Evolutionary conservation across 2,329 filamentous ascomycete genomes (phyloP), one percentile per base, ranked within the genome.

Genomic region (Diaporthe velutina): DNA sequence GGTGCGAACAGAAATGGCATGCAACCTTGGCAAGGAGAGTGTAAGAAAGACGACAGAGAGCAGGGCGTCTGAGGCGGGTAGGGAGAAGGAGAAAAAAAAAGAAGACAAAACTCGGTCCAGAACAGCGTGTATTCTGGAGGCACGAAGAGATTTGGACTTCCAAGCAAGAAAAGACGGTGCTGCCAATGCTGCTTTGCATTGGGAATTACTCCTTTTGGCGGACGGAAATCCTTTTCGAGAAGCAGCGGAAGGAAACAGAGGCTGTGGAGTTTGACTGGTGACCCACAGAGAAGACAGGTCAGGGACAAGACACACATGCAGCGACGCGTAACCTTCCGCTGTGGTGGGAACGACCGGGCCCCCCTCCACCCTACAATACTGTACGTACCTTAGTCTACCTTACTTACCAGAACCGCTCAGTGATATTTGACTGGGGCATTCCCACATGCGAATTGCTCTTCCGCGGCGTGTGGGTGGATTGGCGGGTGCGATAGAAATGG

Each of bases 181-280:
- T 33, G 64, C 64, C 64, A 68, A 54, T 54, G 48, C 45, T 68
- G 33, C 33, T 50, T 28, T 68, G 64, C 48, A 54, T 54, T 68
- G 48, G 30, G 30, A 25, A 68, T 54, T 68, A 25, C 64, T 52
- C 45, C n/a, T 67, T 52, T 52, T 25, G 64, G 45, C 10, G 17
- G 61, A 25, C 61, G 45, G 45, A 28, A 54, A 68, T 52, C 45
- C 48, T 68, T 54, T 68, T 68, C 64, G 64, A 68, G 64, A 54
- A 40, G 48, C 64, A 52, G 48, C 64, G 48, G 48, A 68, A 54
- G 45, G 15, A 54, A 19, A 68, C 19, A 45, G 48, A 67, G 61
- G 30, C 61, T 15, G 42, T 52, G 61, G 61, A 67, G 61, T 25
- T 45, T 52, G 30, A 38, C n/a, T 30, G 45, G 45, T 22, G 64